Conservation (phyloP, 352 stramenopile genomes). For the Pythium rishiriense region DNA sequence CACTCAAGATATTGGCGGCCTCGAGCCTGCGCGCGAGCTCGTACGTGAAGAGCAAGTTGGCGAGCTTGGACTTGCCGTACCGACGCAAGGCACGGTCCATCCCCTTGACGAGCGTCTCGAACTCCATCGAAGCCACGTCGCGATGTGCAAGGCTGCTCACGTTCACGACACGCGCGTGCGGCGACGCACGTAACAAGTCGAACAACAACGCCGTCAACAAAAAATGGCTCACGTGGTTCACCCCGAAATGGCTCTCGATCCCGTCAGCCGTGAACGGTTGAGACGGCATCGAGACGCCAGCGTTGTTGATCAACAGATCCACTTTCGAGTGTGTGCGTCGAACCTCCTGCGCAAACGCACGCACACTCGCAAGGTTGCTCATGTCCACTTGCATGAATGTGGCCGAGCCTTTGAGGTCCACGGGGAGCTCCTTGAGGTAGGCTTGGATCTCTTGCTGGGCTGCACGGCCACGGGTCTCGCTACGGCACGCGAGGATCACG, state of each 20-base stretch:
- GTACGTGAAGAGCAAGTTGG: slow-evolving; percentile 23
- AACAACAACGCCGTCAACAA: slow-evolving; percentile 54
- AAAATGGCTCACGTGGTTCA: slow-evolving; percentile 78
- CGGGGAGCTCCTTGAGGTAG: slow-evolving; percentile 4
- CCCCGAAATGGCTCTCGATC: slow-evolving; percentile 65
- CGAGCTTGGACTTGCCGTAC: slow-evolving; percentile 32
- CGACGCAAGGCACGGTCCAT: slow-evolving; percentile 14
- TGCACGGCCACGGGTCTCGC: not conserved
- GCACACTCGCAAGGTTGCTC: slow-evolving; percentile 41
- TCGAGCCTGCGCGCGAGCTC: slow-evolving; percentile 29
- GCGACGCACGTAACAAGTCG: slow-evolving; percentile 32
- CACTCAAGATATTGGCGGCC: slow-evolving; percentile 20
- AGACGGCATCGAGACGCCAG: slow-evolving; percentile 42
- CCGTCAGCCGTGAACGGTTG: slow-evolving; percentile 39
- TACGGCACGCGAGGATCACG: slow-evolving; percentile 82
- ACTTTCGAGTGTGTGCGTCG: slow-evolving; percentile 39
- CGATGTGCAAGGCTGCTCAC: slow-evolving; percentile 39
- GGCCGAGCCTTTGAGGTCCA: slow-evolving; percentile 6
- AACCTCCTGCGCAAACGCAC: slow-evolving; percentile 41
- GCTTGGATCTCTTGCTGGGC: slow-evolving; percentile 13
- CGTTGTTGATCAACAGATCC: slow-evolving; percentile 78
- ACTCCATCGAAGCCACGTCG: slow-evolving; percentile 13
- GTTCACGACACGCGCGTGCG: slow-evolving; percentile 40
- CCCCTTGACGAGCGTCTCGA: slow-evolving; percentile 16
- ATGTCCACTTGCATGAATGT: slow-evolving; percentile 51